Evolutionary conservation across 495 filamentous ascomycete genomes (phyloP).

Genomic region (Penicillium cinerascens): DNA sequence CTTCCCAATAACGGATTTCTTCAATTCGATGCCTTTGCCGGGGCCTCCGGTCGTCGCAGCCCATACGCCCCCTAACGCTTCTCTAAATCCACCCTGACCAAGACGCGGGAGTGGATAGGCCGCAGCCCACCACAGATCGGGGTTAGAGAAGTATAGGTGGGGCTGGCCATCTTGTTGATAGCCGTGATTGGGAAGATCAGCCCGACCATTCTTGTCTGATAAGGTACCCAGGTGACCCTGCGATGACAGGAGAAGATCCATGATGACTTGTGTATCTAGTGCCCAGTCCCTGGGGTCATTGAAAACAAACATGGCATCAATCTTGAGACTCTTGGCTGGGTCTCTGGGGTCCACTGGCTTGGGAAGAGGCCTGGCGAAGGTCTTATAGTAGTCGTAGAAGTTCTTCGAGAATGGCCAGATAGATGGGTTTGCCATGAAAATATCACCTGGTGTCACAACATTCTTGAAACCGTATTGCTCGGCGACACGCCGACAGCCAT

Average conservation of each 20-base stretch:
- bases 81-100: slow-evolving; percentile 89
- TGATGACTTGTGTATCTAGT: slow-evolving; percentile 75
- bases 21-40: slow-evolving; percentile 52
- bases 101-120: slow-evolving; percentile 80
- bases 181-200: slow-evolving; percentile 61
- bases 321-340: slow-evolving; percentile 54
- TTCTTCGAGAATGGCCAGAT: slow-evolving; percentile 78
- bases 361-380: slow-evolving; percentile 59
- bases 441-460: slow-evolving; percentile 82
- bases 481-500: slow-evolving; percentile 72
- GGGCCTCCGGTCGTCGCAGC: slow-evolving; percentile 61
- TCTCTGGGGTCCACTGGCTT: slow-evolving; percentile 31
- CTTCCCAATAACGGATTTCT: slow-evolving; percentile 74
- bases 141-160: slow-evolving; percentile 79
- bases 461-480: slow-evolving; percentile 75
- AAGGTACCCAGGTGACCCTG: slow-evolving; percentile 73
- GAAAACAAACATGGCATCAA: slow-evolving; percentile 85
- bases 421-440: slow-evolving; percentile 65
- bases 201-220: slow-evolving; percentile 54
- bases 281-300: slow-evolving; percentile 94
- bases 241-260: slow-evolving; percentile 75
- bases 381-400: slow-evolving; percentile 56
- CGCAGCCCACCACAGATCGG: slow-evolving; percentile 85
- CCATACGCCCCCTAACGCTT: slow-evolving; percentile 80
- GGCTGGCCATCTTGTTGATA: slow-evolving; percentile 80